phyloP scores from a whole-genome alignment of 768 basidiomycete species.

The Calocybe gangraenosa region DNA sequence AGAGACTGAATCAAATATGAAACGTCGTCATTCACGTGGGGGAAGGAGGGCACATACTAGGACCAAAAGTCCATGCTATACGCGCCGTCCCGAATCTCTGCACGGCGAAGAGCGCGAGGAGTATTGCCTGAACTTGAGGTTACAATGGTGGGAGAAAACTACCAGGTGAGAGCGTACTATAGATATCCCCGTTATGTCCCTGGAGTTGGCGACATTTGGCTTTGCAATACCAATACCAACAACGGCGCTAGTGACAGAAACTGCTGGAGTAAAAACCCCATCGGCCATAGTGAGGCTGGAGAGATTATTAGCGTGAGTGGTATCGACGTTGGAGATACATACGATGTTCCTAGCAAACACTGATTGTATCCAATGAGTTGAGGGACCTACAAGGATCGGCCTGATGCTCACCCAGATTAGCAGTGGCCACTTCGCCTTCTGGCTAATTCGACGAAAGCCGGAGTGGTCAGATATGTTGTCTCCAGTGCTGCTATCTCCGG shows the following conservation, averaged over 20 bases:
- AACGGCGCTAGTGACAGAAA: conserved; percentile 65
- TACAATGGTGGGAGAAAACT: background rate
- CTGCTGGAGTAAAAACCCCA: conserved; percentile 65
- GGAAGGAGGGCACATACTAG: conserved; percentile 17
- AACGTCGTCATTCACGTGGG: background rate
- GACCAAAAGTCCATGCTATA: conserved; percentile 51
- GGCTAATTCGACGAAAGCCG: conserved; percentile 21
- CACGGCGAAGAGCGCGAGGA: conserved; percentile 51
- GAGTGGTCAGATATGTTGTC: conserved; percentile 25
- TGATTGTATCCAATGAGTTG: conserved; percentile 13
- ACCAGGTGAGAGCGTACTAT: conserved; percentile 34
- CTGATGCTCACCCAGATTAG: conserved; percentile 46
- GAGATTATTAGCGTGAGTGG: background rate
- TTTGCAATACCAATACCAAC: conserved; percentile 65
- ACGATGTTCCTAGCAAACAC: conserved; percentile 60
- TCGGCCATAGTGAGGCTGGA: conserved; percentile 59
- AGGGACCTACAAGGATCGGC: background rate
- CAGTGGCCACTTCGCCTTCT: conserved; percentile 42
- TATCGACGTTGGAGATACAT: conserved; percentile 10
- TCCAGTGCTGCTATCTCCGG: conserved; percentile 45
- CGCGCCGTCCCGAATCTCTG: conserved; percentile 58
- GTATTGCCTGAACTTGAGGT: conserved; percentile 35
- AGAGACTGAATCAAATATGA: conserved; percentile 34
- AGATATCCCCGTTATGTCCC: conserved; percentile 53
- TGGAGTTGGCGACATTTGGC: conserved; percentile 29